Base-by-base conservation (phyloP, 495 filamentous ascomycete species). In the Annulohypoxylon maeteangense region DNA sequence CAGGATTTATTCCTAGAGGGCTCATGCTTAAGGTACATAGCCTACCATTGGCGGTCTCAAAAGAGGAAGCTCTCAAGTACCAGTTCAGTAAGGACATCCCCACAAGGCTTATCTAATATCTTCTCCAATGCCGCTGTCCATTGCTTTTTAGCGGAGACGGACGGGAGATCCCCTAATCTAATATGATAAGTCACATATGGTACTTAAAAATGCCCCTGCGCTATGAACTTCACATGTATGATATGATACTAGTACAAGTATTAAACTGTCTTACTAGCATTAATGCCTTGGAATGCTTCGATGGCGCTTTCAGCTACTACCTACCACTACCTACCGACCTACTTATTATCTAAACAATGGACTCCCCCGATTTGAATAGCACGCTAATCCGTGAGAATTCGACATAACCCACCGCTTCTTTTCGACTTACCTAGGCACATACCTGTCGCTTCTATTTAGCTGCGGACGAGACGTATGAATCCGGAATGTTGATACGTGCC, bases 51-150 rank as follows among this genome's bases (percentile, higher is more conserved):
- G 36, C 40, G 51, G 66, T 58, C 66, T 58, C 66, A 10, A 59
- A 69, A 69, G 22, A 58, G 66, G 66, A 69, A 69, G 66, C 22
- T 63, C 36, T 65, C 7, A 22, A 32, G 38, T 25, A 25, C 16
- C n/a, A 65, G 12, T 38, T 56, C 14, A 4, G n/a, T 40, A 40
- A 32, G 40, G 14, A 14, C 36, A 40, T 40, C 36, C n/a, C 36
- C 36, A 40, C 36, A 40, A n/a, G 3, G 48, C 61, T 64, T 64
- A 64, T 64, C 61, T 54, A 29, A 44, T 44, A 44, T 44, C 40
- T 44, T 18, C 61, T 38, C 34, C 14, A 54, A 50, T 31, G 10
- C 36, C 36, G 27, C 53, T 47, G 47, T 16, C 40, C 57, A 31
- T 4, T 23, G 54, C 7, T 22, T 20, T 7, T 23, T 38, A 44